Conservation (phyloP, 1,284 basidiomycete species). For the Mycosarcoma mackinlayi region DNA sequence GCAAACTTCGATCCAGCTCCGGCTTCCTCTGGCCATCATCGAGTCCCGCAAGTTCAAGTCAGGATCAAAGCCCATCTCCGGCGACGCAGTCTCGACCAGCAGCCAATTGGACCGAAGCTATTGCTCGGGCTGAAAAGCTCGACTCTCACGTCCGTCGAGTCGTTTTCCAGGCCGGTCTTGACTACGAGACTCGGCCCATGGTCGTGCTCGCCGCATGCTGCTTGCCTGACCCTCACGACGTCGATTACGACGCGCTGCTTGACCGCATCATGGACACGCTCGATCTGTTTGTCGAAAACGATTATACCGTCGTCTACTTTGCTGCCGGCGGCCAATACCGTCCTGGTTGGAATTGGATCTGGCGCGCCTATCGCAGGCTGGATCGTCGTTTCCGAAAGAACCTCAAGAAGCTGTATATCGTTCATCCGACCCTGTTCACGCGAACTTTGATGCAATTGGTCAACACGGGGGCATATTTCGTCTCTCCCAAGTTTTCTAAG, state of each 20-base stretch:
- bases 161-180: constrained; percentile 87
- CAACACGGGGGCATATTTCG: constrained; percentile 83
- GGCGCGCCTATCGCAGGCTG: constrained; percentile 77
- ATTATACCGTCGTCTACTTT: constrained; percentile 86
- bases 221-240: constrained; percentile 79
- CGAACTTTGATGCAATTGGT: constrained; percentile 77
- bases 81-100: constrained; percentile 22
- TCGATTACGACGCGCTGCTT: constrained; percentile 81
- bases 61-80: background rate
- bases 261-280: constrained; percentile 67
- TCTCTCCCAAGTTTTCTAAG: constrained; percentile 88
- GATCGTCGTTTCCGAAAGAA: constrained; percentile 78
- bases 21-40: constrained; percentile 37
- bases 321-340: constrained; percentile 80
- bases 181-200: constrained; percentile 89
- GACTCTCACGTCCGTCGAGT: constrained; percentile 77
- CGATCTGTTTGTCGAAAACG: constrained; percentile 74
- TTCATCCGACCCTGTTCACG: constrained; percentile 86
- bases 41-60: background rate
- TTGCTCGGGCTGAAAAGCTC: constrained; percentile 51
- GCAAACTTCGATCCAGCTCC: constrained; percentile 31
- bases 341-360: constrained; percentile 87
- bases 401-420: constrained; percentile 83
- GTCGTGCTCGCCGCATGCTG: constrained; percentile 78
- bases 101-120: constrained; percentile 63